Base-by-base conservation (phyloP, 2,329 filamentous ascomycete species). In the Bertia moriformis region DNA sequence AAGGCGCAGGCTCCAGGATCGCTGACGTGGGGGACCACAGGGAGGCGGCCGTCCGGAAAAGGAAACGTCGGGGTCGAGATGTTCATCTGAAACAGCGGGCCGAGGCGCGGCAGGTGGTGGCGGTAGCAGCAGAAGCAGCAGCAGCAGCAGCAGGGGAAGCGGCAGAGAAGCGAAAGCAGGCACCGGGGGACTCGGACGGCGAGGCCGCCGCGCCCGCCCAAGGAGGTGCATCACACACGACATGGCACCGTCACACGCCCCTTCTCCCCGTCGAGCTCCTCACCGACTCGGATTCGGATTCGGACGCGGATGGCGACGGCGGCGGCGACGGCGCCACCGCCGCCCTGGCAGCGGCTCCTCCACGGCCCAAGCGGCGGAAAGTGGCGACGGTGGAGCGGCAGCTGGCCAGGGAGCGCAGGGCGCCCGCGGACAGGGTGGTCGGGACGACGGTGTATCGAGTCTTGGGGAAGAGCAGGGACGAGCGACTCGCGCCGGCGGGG, bases 41-140 rank as follows among this genome's bases (percentile, higher is more conserved):
- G 48, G 61, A 69, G 58, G 63, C 62, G 3, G 64, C 65, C 10
- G 58, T 58, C 4, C 56, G 66, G 44, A 75, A 71, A 54, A 61
- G 62, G 39, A 75, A 71, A 55, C 67, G 71, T 24, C 66, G 71
- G 49, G 63, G 70, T 51, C 63, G 66, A 40, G 69, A 73, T 49
- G 58, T 59, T 17, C 59, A 66, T 18, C 61, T 74, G 49, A 73
- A 71, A 51, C 58, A 68, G 40, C 71, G 76, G 52, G 70, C 71
- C 2, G 57, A n/a, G n/a, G n/a, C n/a, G n/a, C n/a, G n/a, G n/a
- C n/a, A n/a, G n/a, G n/a, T n/a, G n/a, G n/a, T n/a, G n/a, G n/a
- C n/a, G n/a, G n/a, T n/a, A n/a, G n/a, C n/a, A 62, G 42, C 58
- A 62, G 48, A 65, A 68, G 43, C 71, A 68, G 50, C 53, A n/a